Conservation (phyloP, 495 filamentous ascomycete species). For the Aspergillus hancockii region DNA sequence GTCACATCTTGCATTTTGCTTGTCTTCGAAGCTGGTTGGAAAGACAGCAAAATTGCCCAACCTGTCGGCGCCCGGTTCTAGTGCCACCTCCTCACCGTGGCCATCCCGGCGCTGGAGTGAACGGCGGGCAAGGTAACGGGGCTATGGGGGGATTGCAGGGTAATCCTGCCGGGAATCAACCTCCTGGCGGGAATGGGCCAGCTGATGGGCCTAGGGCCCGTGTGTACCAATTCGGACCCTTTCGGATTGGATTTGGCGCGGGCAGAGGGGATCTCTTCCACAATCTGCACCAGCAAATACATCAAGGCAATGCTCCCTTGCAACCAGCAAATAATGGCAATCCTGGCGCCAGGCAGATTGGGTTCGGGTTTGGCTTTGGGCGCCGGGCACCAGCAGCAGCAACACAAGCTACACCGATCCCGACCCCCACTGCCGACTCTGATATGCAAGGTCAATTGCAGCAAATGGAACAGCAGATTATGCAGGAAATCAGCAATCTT, state of each 20-base stretch:
- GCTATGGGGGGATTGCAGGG: slow-evolving; percentile 30
- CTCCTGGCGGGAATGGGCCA: slow-evolving; percentile 31
- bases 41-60: slow-evolving; percentile 95
- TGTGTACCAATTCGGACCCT: slow-evolving; percentile 56
- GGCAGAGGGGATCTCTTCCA: slow-evolving; percentile 54
- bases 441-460: slow-evolving; percentile 57
- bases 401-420: slow-evolving; percentile 16
- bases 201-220: slow-evolving; percentile 44
- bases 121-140: slow-evolving; percentile 29
- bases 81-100: slow-evolving; percentile 31
- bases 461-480: slow-evolving; percentile 65
- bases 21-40: slow-evolving; percentile 98
- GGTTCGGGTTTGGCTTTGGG: slow-evolving; percentile 48
- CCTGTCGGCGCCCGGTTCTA: slow-evolving; percentile 80
- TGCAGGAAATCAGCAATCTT: slow-evolving; percentile 61
- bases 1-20: slow-evolving; percentile 90
- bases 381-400: slow-evolving; percentile 32
- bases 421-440: slow-evolving; percentile 19
- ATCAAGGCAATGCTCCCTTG: slow-evolving; percentile 40
- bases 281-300: slow-evolving; percentile 52
- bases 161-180: slow-evolving; percentile 26
- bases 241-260: slow-evolving; percentile 59
- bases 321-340: slow-evolving; percentile 35
- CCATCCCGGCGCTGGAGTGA: slow-evolving; percentile 25
- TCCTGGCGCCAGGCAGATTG: slow-evolving; percentile 39